These are phyloP conservation scores for Amanita exitialis DNA, from an alignment of 768 basidiomycete genomes.

Conservation along the genomic window DNA sequence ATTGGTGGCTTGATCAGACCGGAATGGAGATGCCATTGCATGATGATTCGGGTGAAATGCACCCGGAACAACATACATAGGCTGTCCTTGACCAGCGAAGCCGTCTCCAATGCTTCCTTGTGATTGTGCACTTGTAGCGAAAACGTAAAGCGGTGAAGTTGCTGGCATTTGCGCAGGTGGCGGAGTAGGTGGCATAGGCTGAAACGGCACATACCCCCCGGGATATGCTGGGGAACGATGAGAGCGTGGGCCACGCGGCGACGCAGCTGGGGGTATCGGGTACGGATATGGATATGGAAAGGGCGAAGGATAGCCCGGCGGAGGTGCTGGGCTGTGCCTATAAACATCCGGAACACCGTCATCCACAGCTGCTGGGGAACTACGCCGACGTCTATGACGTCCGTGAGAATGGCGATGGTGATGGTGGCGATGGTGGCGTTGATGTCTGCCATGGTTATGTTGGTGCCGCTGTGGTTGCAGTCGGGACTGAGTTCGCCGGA, in stretches of 20 bases:
- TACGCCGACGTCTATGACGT: slow-evolving; percentile 6
- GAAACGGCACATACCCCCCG: slow-evolving; percentile 20
- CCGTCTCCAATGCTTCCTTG: slow-evolving; percentile 3
- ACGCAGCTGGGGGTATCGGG: slow-evolving; percentile 11
- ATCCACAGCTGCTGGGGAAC: slow-evolving; percentile 2
- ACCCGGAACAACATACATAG: slow-evolving; percentile 4
- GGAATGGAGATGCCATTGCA: background rate
- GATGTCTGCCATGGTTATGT: slow-evolving; percentile 14
- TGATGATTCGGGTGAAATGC: background rate
- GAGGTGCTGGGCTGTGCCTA: slow-evolving; percentile 14
- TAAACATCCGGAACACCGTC: background rate
- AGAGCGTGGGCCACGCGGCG: slow-evolving; percentile 14
- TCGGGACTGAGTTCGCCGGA: slow-evolving; percentile 9
- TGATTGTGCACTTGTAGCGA: slow-evolving; percentile 3
- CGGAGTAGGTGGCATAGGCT: slow-evolving; percentile 14
- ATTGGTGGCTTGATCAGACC: background rate
- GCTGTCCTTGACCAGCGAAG: background rate
- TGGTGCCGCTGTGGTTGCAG: slow-evolving; percentile 13
- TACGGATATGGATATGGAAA: slow-evolving; percentile 20
- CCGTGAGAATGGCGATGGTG: slow-evolving; percentile 12
- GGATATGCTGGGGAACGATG: slow-evolving; percentile 14
- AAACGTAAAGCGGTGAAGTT: slow-evolving; percentile 18
- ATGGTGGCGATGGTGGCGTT: slow-evolving; percentile 14
- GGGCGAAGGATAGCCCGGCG: slow-evolving; percentile 23
- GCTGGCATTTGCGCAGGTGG: slow-evolving; percentile 7